phyloP scores from a whole-genome alignment of 768 basidiomycete genomes.

The Hortiboletus flavorubellus region DNA sequence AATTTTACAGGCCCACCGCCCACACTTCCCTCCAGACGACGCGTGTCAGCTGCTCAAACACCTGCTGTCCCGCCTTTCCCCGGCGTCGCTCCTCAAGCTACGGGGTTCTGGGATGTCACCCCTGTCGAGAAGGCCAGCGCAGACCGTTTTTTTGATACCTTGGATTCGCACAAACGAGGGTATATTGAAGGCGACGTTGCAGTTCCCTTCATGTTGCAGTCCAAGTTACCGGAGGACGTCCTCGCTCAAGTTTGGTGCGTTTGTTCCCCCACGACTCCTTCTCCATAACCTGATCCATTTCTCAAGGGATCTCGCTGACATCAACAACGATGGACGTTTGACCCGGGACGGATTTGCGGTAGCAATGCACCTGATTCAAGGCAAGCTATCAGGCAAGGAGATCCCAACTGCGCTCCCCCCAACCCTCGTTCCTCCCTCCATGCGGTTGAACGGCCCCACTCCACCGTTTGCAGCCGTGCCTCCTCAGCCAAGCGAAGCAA shows the following conservation, averaged over 20 bases:
- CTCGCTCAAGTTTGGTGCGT: constrained; percentile 92
- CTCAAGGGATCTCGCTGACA: constrained; percentile 87
- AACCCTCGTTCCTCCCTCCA: constrained; percentile 77
- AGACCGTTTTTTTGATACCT: constrained; percentile 76
- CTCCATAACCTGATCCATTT: neutral
- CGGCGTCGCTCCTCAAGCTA: constrained; percentile 24
- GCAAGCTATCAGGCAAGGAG: constrained; percentile 74
- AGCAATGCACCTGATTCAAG: constrained; percentile 90
- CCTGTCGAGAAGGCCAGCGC: constrained; percentile 71
- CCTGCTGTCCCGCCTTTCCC: constrained; percentile 28
- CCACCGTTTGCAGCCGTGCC: constrained; percentile 39
- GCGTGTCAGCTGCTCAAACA: constrained; percentile 16
- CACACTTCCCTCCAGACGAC: constrained; percentile 21
- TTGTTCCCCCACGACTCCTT: neutral
- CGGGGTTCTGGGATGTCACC: constrained; percentile 76
- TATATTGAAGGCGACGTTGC: constrained; percentile 92
- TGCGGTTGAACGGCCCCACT: constrained; percentile 46
- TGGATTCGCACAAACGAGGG: constrained; percentile 73
- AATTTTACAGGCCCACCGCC: constrained; percentile 43
- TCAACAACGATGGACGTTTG: constrained; percentile 81
- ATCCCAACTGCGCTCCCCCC: constrained; percentile 68
- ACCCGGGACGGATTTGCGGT: constrained; percentile 93
- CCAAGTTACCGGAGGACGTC: constrained; percentile 73
- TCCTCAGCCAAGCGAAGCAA: constrained; percentile 35
- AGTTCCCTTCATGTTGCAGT: constrained; percentile 93